These are phyloP conservation scores for Tulasnella sp. DNA, from an alignment of 768 basidiomycete species.

Conservation along the genomic window DNA sequence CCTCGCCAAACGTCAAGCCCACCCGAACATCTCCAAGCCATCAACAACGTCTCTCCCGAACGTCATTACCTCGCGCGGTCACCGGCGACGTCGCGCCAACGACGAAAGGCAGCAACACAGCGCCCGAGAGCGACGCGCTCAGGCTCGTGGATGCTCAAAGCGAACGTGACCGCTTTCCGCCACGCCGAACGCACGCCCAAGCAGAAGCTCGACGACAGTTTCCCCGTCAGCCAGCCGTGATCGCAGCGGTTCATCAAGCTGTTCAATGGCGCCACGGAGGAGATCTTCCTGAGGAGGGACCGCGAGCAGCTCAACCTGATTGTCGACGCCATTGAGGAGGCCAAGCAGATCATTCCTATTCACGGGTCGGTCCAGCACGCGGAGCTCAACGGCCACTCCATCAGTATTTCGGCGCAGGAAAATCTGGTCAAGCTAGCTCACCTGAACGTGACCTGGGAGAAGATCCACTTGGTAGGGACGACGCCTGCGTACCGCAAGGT, in stretches of 20 bases:
- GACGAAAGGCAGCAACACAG: too few relatives aligned
- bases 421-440: conserved; percentile 81
- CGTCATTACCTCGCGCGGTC: too few relatives aligned
- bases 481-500: conserved; percentile 91
- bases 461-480: conserved; percentile 92
- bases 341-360: conserved; percentile 52
- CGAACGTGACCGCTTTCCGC: conserved; percentile 91
- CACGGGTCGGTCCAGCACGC: conserved; percentile 12
- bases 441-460: conserved; percentile 85
- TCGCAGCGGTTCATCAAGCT: conserved; percentile 87
- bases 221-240: conserved; percentile 90
- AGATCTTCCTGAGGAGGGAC: conserved; percentile 92
- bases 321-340: conserved; percentile 81
- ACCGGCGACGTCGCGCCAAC: too few relatives aligned
- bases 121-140: too few relatives aligned
- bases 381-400: neutral
- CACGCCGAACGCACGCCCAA: conserved; percentile 99
- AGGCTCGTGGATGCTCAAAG: conserved; percentile 79
- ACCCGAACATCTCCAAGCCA: too few relatives aligned
- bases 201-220: conserved; percentile 75
- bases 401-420: conserved; percentile 68
- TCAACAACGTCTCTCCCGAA: too few relatives aligned
- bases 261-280: conserved; percentile 88
- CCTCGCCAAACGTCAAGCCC: too few relatives aligned
- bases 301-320: conserved; percentile 80